Base-by-base conservation (phyloP, 2,329 filamentous ascomycete genomes). In the Ceratocystis diversiconidia region DNA sequence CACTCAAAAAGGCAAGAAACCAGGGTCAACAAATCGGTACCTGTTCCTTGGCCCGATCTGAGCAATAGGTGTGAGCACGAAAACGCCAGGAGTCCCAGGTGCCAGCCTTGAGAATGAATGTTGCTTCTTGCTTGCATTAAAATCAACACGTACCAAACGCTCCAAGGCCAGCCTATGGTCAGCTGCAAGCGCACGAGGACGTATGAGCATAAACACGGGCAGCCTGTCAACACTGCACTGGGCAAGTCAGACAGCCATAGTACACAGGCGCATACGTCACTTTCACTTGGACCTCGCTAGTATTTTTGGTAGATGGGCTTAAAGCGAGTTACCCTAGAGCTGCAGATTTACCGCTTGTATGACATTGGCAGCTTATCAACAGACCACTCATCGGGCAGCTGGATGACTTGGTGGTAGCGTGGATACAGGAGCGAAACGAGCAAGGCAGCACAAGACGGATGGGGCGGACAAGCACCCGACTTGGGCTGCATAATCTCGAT, bases 11-110 rank as follows among this genome's bases (percentile, higher is more conserved):
- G 50, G n/a, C 12, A 25, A 48, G 8, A 30, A 48, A 30, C 12
- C 61, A 63, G 61, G 22, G 61, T n/a, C 52, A 41, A 5, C 25
- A 57, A 57, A 57, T 57, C 52, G 52, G 52, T 57, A 57, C 52
- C 52, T 57, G 19, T 57, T 57, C 22, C 25, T 30, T 30, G 52
- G 30, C 52, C 28, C 19, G 25, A 30, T 25, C 8, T 57, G 52
- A 30, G 52, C 25, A n/a, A 30, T 15, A 3, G 5, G 17, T 57
- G 25, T 2, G 2, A 6, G 28, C 32, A 32, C 52, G 15, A 30
- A 30, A 55, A 55, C 28, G 52, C 25, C 25, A 57, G 25, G 12
- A 32, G 52, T 32, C 4, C 52, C 5, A 32, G 30, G 36, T 41
- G 36, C 36, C 36, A 41, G 36, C 36, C 36, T 41, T 41, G 36